Percentiles rank a stretch among this genome's conserved stretches.
Conservation (phyloP, 1,139 yeast genomes). For the Ogataea hybrid region DNA sequence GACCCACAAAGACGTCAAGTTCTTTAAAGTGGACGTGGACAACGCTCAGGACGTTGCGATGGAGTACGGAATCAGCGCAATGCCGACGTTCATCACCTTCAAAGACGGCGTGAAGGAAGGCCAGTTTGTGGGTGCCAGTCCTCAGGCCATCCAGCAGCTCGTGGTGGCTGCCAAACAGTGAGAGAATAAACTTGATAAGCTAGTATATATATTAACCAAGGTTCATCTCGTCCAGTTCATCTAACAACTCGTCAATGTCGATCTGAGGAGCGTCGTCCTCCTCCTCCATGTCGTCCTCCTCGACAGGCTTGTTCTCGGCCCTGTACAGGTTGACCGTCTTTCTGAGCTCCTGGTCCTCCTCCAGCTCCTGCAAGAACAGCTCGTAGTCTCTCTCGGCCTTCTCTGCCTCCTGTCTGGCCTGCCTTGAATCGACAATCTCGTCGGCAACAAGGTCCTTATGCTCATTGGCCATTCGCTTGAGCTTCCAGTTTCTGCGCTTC, state of each 20-base stretch:
- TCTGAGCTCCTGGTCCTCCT: conserved; percentile 95
- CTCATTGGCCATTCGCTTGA: conserved; percentile 97
- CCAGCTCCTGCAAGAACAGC: conserved; percentile 92
- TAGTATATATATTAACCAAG: conserved; percentile 44
- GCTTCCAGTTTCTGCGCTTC: conserved; percentile 89
- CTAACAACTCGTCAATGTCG: conserved; percentile 79
- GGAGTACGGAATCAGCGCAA: conserved; percentile 68
- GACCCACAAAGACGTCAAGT: conserved; percentile 49
- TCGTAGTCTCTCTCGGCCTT: conserved; percentile 95
- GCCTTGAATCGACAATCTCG: conserved; percentile 55
- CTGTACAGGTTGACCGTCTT: conserved; percentile 87
- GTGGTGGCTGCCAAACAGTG: conserved; percentile 20
- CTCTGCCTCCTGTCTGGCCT: conserved; percentile 85
- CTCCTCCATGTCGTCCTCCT: conserved; percentile 31
- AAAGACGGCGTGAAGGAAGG: conserved; percentile 63
- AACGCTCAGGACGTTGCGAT: conserved; percentile 63
- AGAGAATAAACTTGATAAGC: background rate
- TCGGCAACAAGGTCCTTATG: conserved; percentile 84
- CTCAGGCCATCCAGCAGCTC: conserved; percentile 41
- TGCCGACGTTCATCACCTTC: conserved; percentile 85
- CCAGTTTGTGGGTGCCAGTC: conserved; percentile 78
- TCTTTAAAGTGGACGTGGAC: conserved; percentile 83
- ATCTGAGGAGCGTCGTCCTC: conserved; percentile 75
- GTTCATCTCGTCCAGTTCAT: conserved; percentile 91
- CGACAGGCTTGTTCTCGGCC: conserved; percentile 44